Base-by-base conservation (phyloP, 305 asterid genomes). In the Fraxinus sp. region DNA sequence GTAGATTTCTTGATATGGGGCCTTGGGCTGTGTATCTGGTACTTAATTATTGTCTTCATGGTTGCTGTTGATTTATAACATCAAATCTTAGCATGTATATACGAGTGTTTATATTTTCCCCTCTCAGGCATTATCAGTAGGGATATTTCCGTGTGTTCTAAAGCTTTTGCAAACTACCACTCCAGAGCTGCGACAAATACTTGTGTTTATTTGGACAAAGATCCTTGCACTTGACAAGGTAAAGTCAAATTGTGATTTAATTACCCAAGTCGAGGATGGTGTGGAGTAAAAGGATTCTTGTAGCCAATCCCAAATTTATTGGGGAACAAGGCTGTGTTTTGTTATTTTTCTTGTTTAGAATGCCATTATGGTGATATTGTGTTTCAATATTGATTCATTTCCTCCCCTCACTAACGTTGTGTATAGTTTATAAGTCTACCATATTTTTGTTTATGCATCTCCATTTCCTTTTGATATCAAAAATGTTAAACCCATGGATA, bases 1-100 rank as follows among this genome's bases (percentile, higher is more conserved):
- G 98, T 85, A 97, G 98, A 89, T 97, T 97, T 90, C 90, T 97
- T 81, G 99, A 97, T 85, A 97, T 97, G 99, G 99, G 99, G 59
- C 97, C 94, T 72, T 95, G 99, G 99, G 98, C 99, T 9, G 98
- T 97, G 75, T 97, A 95, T 92, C 94, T 97, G 98, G 99, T 97
- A 94, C 70, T 44, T 16, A 7, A 28, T 28, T n/a, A 26, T 26
- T 26, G 28, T 26, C 28, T 26, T 26, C 28, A 26, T 26, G 28
- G 1, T 26, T 26, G 28, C 28, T 26, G 28, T 26, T 26, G 28
- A 26, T 26, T 26, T 26, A 26, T 26, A 26, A 26, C 28, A 26
- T 26, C 28, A 26, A 26, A 26, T 26, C 44, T 76, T 35, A 37
- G 52, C 79, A 74, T 76, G 77, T 28, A 80, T 73, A 74, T 74